These are phyloP conservation scores for Botryotinia narcissicola DNA, from an alignment of 2,329 filamentous ascomycete genomes.

Conservation along the genomic window DNA sequence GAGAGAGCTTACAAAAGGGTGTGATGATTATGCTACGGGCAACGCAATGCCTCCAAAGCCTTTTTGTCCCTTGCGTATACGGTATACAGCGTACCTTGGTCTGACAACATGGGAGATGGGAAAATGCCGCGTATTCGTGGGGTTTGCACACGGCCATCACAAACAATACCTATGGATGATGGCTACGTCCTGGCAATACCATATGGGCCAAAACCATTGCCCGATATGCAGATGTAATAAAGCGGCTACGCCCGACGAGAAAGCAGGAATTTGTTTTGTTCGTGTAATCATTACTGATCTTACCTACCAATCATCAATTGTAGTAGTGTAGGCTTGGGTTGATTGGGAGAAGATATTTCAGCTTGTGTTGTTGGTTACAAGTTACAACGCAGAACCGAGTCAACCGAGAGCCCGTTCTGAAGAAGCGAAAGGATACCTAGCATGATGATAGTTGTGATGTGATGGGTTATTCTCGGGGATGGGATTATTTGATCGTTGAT, in stretches of 20 bases:
- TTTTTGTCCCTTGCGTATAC: constrained; percentile 18
- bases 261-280: constrained; percentile 1
- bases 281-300: not conserved
- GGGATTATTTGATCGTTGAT: not conserved
- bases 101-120: constrained; percentile 13
- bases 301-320: not conserved
- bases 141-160: constrained; percentile 12
- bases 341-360: not conserved
- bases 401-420: constrained; percentile 8
- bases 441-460: not conserved
- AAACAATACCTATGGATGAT: not conserved
- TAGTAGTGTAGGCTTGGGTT: not conserved
- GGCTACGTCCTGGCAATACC: not conserved
- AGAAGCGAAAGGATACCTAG: constrained; percentile 2
- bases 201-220: not conserved
- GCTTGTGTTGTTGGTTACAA: constrained; percentile 3
- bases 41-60: not conserved
- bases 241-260: constrained; percentile 16
- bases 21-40: not conserved
- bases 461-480: not conserved
- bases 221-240: constrained; percentile 9
- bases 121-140: constrained; percentile 15
- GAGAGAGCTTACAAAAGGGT: not conserved
- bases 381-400: constrained; percentile 14
- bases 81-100: not conserved